Evolutionary conservation across 2,329 filamentous ascomycete genomes (phyloP).

Genomic region (Stagonosporopsis tanaceti): DNA sequence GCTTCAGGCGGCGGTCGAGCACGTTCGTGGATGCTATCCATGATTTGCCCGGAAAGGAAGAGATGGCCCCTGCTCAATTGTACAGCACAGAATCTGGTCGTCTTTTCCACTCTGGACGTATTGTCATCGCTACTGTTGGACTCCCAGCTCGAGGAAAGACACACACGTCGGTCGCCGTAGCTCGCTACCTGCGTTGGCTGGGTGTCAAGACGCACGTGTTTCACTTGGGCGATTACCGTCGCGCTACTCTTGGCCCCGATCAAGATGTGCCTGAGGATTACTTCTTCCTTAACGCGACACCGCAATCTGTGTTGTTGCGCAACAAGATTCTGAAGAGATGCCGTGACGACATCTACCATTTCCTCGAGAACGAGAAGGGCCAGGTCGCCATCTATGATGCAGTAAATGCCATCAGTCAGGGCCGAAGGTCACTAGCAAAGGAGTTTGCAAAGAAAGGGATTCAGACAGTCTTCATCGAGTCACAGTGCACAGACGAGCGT

Average conservation of each 20-base stretch:
- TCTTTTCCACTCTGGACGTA: constrained; percentile 95
- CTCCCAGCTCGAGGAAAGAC: constrained; percentile 96
- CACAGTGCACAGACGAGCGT: constrained; percentile 88
- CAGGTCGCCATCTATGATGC: constrained; percentile 99
- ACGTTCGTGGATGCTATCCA: constrained; percentile 98
- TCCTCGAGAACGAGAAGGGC: constrained; percentile 95
- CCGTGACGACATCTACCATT: constrained; percentile 94
- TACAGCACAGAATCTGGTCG: constrained; percentile 98
- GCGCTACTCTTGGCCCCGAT: constrained; percentile 84
- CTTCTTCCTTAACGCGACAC: constrained; percentile 94
- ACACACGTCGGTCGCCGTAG: constrained; percentile 95
- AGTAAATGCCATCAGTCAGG: constrained; percentile 87
- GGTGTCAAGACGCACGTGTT: constrained; percentile 98
- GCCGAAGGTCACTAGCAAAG: constrained; percentile 84
- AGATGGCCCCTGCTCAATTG: constrained; percentile 92
- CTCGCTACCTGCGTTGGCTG: constrained; percentile 93
- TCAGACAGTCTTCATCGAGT: constrained; percentile 95
- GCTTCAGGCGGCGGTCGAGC: constrained; percentile 90
- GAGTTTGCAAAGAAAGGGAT: constrained; percentile 99
- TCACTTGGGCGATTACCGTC: constrained; percentile 93
- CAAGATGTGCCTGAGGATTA: constrained; percentile 94
- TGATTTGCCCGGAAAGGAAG: constrained; percentile 81
- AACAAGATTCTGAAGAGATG: constrained; percentile 99
- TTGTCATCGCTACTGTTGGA: constrained; percentile 96
- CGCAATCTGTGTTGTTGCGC: constrained; percentile 87